Evolutionary conservation across 148 eudicot species (phyloP), one percentile per base, ranked within the genome.

Genomic region (Arctostaphylos glauca): DNA sequence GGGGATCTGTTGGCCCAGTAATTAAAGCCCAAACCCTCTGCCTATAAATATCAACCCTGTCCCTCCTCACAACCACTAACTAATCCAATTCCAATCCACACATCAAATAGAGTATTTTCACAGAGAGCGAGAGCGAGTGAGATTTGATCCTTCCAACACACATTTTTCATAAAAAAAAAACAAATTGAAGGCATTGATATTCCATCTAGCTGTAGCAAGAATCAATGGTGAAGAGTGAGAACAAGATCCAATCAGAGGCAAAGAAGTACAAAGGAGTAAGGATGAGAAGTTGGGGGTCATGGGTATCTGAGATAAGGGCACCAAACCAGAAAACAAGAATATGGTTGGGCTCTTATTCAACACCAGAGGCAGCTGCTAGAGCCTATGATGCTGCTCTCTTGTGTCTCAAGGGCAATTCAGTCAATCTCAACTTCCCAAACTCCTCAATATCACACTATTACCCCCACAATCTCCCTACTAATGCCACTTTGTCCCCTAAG

Each of bases 331-430:
- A 93, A 72, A 89, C 98, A 19, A 89, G 98, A 74, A 95, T 95
- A 41, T 95, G 97, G 98, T 83, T 95, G 12, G 98, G 98, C 43
- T 95, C 98, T 0, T 93, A 93, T 76, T 95, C 98, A 0, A 95
- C 97, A 2, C 84, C 98, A 0, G 98, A 95, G 60, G 98, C 97
- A 18, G 97, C 98, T 52, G 98, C 98, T 19, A 87, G 98, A 62
- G 98, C 98, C 56, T 95, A 95, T 74, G 98, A 95, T 81, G 98
- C 98, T 78, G 97, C 95, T 4, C 93, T 95, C 41, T 41, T 95
- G 18, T 95, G 98, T 84, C 98, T 95, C 38, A 91, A 91, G 79
- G 98, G 98, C 77, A 70, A 95, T 12, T 87, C 93, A 1, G 94
- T 94, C 44, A 92, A 89, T 82, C 91, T 93, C 84, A 95, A 95